These are phyloP conservation scores for Jamesozyma hellenica DNA, from an alignment of 805 yeast species.

Conservation along the genomic window DNA sequence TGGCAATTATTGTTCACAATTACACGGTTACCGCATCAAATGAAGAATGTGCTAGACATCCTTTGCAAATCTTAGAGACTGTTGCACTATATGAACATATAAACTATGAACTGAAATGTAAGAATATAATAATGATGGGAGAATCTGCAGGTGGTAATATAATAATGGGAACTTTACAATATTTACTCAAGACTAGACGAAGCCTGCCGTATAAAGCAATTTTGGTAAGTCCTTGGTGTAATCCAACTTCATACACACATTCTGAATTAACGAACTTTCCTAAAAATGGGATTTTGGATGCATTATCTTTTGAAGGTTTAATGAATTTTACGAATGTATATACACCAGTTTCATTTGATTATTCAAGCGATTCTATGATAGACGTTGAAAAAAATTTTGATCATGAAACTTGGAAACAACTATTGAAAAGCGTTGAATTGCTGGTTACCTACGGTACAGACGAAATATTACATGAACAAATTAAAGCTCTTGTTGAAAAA, in stretches of 20 bases:
- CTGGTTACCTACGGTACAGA: slow-evolving; percentile 16
- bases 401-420: slow-evolving; percentile 8
- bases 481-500: slow-evolving; percentile 7
- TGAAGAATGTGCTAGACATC: slow-evolving; percentile 5
- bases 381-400: slow-evolving; percentile 16
- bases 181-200: slow-evolving; percentile 3
- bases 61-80: slow-evolving; percentile 11
- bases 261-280: slow-evolving; percentile 3
- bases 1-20: slow-evolving; percentile 13
- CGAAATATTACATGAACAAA: slow-evolving; percentile 17
- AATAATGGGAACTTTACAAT: slow-evolving; percentile 11
- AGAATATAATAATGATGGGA: slow-evolving; percentile 15
- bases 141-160: slow-evolving; percentile 25
- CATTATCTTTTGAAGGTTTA: slow-evolving; percentile 9
- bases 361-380: slow-evolving; percentile 7
- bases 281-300: slow-evolving; percentile 6
- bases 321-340: slow-evolving; percentile 2
- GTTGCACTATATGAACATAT: slow-evolving; percentile 9
- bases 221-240: slow-evolving; percentile 23
- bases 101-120: slow-evolving; percentile 3
- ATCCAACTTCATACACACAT: slow-evolving; percentile 8
- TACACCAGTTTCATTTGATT: neutral
- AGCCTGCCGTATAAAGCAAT: slow-evolving; percentile 14
- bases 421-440: slow-evolving; percentile 7
- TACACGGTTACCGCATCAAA: slow-evolving; percentile 12